A percentile compares a stretch with the other conserved stretches of the same genome.
phyloP scores from a whole-genome alignment of 2,329 filamentous ascomycete genomes.

The Aspergillus alliaceus region DNA sequence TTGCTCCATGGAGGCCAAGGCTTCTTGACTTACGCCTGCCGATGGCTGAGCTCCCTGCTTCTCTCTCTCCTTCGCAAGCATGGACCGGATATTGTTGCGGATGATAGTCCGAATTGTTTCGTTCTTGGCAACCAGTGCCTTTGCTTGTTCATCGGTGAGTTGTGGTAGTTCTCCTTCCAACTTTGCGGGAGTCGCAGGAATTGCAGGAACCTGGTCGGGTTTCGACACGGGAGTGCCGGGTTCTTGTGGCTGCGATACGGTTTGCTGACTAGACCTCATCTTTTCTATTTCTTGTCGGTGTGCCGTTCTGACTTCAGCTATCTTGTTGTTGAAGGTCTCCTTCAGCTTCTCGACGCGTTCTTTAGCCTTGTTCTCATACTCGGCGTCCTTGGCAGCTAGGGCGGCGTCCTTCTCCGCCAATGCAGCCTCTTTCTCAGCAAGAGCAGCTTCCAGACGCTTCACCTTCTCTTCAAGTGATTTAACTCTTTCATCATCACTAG shows the following conservation, averaged over 20 bases:
- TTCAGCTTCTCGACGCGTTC: slow-evolving; percentile 60
- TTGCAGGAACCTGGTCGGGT: slow-evolving; percentile 25
- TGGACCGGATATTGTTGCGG: slow-evolving; percentile 57
- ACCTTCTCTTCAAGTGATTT: slow-evolving; percentile 64
- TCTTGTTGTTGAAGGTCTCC: slow-evolving; percentile 67
- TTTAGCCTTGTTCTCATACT: slow-evolving; percentile 51
- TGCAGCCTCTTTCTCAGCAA: slow-evolving; percentile 49
- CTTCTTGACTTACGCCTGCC: slow-evolving; percentile 31
- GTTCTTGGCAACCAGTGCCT: slow-evolving; percentile 52
- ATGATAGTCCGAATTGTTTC: slow-evolving; percentile 51
- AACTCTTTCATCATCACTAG: slow-evolving; percentile 55
- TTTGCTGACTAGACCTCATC: slow-evolving; percentile 46
- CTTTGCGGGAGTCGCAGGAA: slow-evolving; percentile 30
- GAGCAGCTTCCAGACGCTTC: slow-evolving; percentile 50
- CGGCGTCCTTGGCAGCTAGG: slow-evolving; percentile 49
- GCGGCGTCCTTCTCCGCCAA: slow-evolving; percentile 49
- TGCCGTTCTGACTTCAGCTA: slow-evolving; percentile 55
- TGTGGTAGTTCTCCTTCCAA: slow-evolving; percentile 39
- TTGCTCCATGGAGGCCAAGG: slow-evolving; percentile 39
- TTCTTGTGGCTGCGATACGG: slow-evolving; percentile 18
- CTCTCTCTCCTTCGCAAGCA: slow-evolving; percentile 46
- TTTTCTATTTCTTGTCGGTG: slow-evolving; percentile 53
- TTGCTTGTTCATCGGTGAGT: slow-evolving; percentile 51
- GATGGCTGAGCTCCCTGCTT: slow-evolving; percentile 32
- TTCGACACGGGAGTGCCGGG: slow-evolving; percentile 22